Evolutionary conservation across 345 rosid genomes (phyloP).

Genomic region (Litchi chinensis): DNA sequence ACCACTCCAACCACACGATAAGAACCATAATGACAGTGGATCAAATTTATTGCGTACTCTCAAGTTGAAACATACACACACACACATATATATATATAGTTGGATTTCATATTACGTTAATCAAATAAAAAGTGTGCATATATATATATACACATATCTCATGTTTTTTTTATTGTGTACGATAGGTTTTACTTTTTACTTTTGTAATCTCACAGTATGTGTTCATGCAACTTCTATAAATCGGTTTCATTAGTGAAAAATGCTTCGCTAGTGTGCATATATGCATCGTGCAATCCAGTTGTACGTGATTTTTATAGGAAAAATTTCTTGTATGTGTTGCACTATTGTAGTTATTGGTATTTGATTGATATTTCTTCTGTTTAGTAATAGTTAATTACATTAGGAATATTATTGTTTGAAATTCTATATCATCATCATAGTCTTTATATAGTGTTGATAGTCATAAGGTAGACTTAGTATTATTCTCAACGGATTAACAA

Average conservation of each 20-base stretch:
- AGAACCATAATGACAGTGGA: constrained; percentile 26
- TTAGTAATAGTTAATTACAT: neutral
- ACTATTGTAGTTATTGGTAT: neutral
- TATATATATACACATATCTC: neutral
- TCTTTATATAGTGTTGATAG: neutral
- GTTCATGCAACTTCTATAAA: neutral
- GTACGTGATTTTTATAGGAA: too few species aligned
- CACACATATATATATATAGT: neutral
- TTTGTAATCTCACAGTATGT: neutral
- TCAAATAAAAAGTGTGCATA: neutral
- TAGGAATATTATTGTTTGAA: neutral
- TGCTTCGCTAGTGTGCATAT: too few species aligned
- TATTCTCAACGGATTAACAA: too few species aligned
- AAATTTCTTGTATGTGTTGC: too few species aligned
- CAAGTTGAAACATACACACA: neutral
- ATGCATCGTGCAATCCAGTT: too few species aligned
- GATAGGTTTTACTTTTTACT: neutral
- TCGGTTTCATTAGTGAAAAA: neutral
- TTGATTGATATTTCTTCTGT: neutral
- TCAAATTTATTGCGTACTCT: constrained; percentile 7
- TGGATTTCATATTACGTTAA: neutral
- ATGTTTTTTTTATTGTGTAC: neutral
- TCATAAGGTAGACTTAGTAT: too few species aligned
- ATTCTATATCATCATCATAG: neutral
- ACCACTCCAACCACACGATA: constrained; percentile 33